Base-by-base conservation (phyloP, 305 asterid species). In the Fraxinus angustifolia region DNA sequence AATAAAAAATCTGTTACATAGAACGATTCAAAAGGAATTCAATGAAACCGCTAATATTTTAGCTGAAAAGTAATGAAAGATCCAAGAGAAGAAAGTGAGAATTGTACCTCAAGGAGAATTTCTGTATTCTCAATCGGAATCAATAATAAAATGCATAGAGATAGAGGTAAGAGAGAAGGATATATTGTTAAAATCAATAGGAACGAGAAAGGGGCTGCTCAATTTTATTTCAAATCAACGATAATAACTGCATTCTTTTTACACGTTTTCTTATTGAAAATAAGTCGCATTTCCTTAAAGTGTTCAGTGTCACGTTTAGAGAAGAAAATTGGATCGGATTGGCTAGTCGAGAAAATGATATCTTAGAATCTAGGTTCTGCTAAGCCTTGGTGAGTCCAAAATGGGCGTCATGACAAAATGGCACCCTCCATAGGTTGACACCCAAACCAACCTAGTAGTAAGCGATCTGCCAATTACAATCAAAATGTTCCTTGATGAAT, bases 381-480 rank as follows among this genome's bases (percentile, higher is more conserved):
- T 40, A 14, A 48, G 58, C 19, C 58, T 48, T 48, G 14, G 7
- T 1, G 58, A 14, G 17, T 14, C 7, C 73, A 26, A 26, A 26
- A 65, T 23, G n/a, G 73, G 35, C 33, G 7, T 65, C 3, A 8
- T 65, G 35, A 34, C n/a, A 67, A 67, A 26, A 60, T n/a, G n/a
- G n/a, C n/a, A n/a, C 28, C 82, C 73, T 79, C 78, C 56, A 45
- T 48, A 67, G 11, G 67, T 79, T 71, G 72, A 79, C 78, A 79
- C 34, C 38, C 72, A 50, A 71, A 45, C 82, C 78, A 71, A 40
- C 78, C 31, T 75, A n/a, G 17, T 40, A 21, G 35, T 65, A 23
- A 65, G 35, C 11, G 6, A 65, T 26, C 36, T 17, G 6, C 36
- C 73, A 65, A 28, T 12, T 11, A 17, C 19, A 11, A 28, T 26